phyloP scores from a whole-genome alignment of 495 filamentous ascomycete species.

The Lasiosphaeria hispida region DNA sequence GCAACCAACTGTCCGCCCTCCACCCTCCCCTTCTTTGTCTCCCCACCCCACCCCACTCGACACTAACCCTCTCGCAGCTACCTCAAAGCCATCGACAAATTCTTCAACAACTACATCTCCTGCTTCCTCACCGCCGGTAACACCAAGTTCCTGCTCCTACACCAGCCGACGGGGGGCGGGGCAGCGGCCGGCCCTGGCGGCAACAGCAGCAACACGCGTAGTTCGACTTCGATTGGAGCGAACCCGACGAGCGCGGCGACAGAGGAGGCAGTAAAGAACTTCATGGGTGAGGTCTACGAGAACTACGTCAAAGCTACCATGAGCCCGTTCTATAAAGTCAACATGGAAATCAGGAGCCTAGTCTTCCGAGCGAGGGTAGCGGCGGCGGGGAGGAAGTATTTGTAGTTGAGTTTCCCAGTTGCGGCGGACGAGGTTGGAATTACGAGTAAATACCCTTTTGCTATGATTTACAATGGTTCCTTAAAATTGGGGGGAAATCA shows the following conservation, averaged over 20 bases:
- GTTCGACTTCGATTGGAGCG: conserved; percentile 66
- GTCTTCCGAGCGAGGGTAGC: conserved; percentile 78
- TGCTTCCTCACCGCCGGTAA: conserved; percentile 85
- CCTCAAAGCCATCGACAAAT: conserved; percentile 90
- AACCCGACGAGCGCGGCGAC: conserved; percentile 84
- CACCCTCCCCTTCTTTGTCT: conserved; percentile 1
- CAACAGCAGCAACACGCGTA: conserved; percentile 28
- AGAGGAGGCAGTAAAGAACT: conserved; percentile 90
- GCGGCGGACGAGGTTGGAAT: background rate
- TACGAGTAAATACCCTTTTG: background rate
- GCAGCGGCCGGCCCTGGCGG: conserved; percentile 15
- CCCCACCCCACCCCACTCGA: background rate
- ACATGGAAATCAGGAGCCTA: conserved; percentile 78
- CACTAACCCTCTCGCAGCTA: conserved; percentile 57
- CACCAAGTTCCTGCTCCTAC: conserved; percentile 85
- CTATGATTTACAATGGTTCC: background rate
- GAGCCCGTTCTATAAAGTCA: conserved; percentile 87
- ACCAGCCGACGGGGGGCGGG: conserved; percentile 59
- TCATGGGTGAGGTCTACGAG: conserved; percentile 93
- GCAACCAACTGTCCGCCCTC: conserved; percentile 63
- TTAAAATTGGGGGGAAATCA: no score
- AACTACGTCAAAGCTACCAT: conserved; percentile 94
- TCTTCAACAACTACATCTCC: conserved; percentile 85
- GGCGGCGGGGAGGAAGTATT: conserved; percentile 88
- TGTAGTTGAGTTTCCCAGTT: conserved; percentile 43